A percentile compares a stretch with the other conserved stretches of the same genome.
These are phyloP conservation scores for Anaeromyces robustus DNA, from an alignment of 192 early-diverging fungal species.

Conservation along the genomic window DNA sequence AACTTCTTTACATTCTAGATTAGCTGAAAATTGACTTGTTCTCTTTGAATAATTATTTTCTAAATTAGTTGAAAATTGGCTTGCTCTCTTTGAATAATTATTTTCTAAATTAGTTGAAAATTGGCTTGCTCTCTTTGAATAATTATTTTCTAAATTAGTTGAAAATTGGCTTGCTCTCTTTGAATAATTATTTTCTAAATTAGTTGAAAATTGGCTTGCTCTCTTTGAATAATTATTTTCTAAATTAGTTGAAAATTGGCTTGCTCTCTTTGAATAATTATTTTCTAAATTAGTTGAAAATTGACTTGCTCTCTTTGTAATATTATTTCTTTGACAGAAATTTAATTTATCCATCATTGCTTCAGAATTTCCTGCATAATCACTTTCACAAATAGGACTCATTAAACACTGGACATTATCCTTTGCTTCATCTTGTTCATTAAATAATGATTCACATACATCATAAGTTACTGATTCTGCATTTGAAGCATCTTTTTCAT, in stretches of 20 bases:
- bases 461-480: neutral
- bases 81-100: too few relatives aligned
- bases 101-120: neutral
- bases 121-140: too few relatives aligned
- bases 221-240: too few relatives aligned
- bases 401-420: neutral
- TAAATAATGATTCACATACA: neutral
- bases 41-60: too few relatives aligned
- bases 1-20: neutral
- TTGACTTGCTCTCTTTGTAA: neutral
- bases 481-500: neutral
- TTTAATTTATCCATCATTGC: neutral
- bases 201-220: neutral
- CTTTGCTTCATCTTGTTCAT: neutral
- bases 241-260: neutral
- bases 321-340: neutral
- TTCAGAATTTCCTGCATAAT: neutral
- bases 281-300: neutral
- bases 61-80: neutral
- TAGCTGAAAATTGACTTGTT: neutral
- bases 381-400: neutral
- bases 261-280: too few relatives aligned
- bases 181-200: too few relatives aligned
- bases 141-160: neutral
- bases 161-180: too few relatives aligned